phyloP scores from a whole-genome alignment of 495 filamentous ascomycete species.

The Polyplosphaeria fusca region DNA sequence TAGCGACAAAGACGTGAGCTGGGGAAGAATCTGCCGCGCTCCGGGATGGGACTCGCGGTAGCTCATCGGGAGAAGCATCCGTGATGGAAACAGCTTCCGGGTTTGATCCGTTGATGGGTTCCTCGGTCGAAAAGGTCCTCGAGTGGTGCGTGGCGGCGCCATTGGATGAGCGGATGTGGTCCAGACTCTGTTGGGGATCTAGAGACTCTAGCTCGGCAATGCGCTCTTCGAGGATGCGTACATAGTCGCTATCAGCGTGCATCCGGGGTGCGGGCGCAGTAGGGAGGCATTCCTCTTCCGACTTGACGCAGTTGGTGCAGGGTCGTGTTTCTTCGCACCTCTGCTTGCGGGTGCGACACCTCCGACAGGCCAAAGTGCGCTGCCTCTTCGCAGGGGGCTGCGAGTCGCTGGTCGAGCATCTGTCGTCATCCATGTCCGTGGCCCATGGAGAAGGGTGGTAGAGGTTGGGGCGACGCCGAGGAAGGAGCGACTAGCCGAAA shows the following conservation, averaged over 20 bases:
- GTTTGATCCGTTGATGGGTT: background rate
- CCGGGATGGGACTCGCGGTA: background rate
- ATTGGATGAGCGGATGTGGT: background rate
- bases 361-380: background rate
- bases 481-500: too few species aligned
- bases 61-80: background rate
- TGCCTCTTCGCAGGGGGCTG: conserved; percentile 5
- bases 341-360: conserved; percentile 9
- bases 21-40: background rate
- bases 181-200: conserved; percentile 11
- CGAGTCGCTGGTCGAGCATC: background rate
- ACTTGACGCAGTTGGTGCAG: conserved; percentile 8
- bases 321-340: conserved; percentile 9
- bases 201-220: conserved; percentile 12
- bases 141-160: too few species aligned
- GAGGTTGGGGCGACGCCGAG: too few species aligned
- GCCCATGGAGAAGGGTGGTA: too few species aligned
- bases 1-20: background rate
- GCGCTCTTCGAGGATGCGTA: conserved; percentile 5
- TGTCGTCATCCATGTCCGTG: conserved; percentile 9
- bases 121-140: background rate
- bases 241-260: conserved; percentile 8
- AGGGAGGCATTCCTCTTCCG: conserved; percentile 2
- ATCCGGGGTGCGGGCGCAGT: background rate
- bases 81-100: background rate